Evolutionary conservation across 306 rosid genomes (phyloP).

Genomic region (Vicia sativa): DNA sequence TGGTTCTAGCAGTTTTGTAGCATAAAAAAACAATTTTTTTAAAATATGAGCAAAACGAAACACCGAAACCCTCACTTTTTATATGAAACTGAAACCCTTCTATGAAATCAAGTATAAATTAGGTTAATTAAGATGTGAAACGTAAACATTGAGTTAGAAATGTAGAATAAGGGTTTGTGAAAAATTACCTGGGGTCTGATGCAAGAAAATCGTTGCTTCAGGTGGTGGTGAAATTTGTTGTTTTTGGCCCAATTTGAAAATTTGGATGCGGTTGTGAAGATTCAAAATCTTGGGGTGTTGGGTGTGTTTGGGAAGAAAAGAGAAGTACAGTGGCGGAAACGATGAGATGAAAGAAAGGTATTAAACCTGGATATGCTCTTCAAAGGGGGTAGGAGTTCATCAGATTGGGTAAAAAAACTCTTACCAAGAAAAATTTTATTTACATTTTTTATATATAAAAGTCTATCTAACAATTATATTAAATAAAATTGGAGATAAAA

Average conservation of each 20-base stretch:
- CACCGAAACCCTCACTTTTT: background rate
- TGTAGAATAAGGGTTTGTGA: background rate
- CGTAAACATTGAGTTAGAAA: constrained; percentile 8
- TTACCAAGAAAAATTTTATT: too few relatives aligned
- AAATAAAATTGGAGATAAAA: too few relatives aligned
- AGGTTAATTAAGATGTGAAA: constrained; percentile 4
- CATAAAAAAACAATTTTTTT: background rate
- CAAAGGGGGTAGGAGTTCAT: background rate
- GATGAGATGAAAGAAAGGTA: constrained; percentile 1
- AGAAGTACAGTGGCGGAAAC: background rate
- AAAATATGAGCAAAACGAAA: background rate
- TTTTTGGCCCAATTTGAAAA: constrained; percentile 12
- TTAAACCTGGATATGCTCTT: constrained; percentile 16
- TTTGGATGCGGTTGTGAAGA: background rate
- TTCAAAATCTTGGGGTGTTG: background rate
- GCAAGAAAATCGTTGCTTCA: constrained; percentile 20
- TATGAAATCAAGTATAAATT: background rate
- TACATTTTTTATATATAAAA: too few relatives aligned
- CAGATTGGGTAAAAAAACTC: background rate
- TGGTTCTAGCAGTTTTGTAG: too few relatives aligned
- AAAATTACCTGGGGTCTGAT: constrained; percentile 21
- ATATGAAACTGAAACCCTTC: background rate
- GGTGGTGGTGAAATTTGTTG: constrained; percentile 1
- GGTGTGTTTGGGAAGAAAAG: background rate
- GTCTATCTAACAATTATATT: too few relatives aligned